phyloP scores from a whole-genome alignment of 768 basidiomycete genomes.

The Coprinopsis sp. region DNA sequence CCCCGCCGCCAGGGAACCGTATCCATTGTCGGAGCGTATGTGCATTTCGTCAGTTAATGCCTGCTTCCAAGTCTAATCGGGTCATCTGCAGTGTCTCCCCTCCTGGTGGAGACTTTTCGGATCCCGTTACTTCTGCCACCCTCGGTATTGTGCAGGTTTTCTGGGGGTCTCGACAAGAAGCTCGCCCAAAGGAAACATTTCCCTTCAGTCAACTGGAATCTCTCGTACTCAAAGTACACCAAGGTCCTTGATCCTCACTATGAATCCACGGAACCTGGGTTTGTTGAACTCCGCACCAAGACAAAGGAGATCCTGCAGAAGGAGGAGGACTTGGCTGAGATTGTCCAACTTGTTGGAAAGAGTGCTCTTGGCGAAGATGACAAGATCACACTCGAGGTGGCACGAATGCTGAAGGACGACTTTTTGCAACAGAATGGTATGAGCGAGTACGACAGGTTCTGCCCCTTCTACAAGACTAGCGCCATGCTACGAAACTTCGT shows the following conservation, averaged over 20 bases:
- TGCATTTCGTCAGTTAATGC: constrained; percentile 17
- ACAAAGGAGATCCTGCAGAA: constrained; percentile 98
- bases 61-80: constrained; percentile 7
- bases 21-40: constrained; percentile 98
- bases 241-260: constrained; percentile 92
- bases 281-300: constrained; percentile 85
- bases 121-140: constrained; percentile 96
- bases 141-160: constrained; percentile 99
- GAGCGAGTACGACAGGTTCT: constrained; percentile 95
- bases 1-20: constrained; percentile 86
- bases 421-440: constrained; percentile 99
- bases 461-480: constrained; percentile 98
- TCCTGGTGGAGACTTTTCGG: constrained; percentile 98
- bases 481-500: constrained; percentile 96
- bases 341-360: constrained; percentile 99
- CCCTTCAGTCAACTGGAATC: constrained; percentile 99
- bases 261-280: constrained; percentile 87
- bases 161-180: constrained; percentile 99
- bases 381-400: constrained; percentile 97
- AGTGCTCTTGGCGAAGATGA: constrained; percentile 94
- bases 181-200: constrained; percentile 98
- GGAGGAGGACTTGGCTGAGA: constrained; percentile 97
- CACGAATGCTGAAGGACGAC: constrained; percentile 95
- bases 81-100: constrained; percentile 77
- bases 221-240: constrained; percentile 99